Percentiles rank a stretch among this genome's conserved stretches.
phyloP scores from a whole-genome alignment of 805 yeast species.

The Metschnikowia kunwiensis region DNA sequence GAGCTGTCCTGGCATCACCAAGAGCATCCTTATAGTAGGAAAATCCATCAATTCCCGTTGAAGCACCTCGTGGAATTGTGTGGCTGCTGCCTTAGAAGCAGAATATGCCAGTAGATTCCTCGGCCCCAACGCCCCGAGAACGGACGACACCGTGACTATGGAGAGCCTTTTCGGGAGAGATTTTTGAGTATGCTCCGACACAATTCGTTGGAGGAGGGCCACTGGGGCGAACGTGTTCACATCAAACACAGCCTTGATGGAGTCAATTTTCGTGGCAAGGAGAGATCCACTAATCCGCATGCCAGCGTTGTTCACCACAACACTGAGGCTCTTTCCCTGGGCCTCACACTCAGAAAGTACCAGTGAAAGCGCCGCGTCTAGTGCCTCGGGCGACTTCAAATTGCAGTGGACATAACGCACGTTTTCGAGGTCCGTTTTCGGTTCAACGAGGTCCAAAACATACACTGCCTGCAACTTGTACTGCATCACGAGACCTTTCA shows the following conservation, averaged over 20 bases:
- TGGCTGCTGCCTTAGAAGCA: constrained; percentile 47
- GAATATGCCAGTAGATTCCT: constrained; percentile 45
- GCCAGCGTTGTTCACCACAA: constrained; percentile 51
- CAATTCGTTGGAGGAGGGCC: constrained; percentile 22
- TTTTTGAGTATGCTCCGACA: constrained; percentile 21
- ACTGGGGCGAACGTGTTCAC: constrained; percentile 34
- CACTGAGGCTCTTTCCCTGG: constrained; percentile 21
- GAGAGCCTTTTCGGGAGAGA: constrained; percentile 21
- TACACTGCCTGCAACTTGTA: constrained; percentile 21
- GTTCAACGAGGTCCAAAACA: constrained; percentile 30
- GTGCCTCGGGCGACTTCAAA: constrained; percentile 19
- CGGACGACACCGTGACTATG: constrained; percentile 45
- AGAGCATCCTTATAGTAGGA: constrained; percentile 30
- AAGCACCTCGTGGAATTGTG: constrained; percentile 45
- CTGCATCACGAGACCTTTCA: constrained; percentile 20
- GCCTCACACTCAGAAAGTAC: constrained; percentile 9
- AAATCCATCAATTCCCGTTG: constrained; percentile 32
- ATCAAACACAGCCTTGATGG: constrained; percentile 26
- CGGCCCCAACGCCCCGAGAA: constrained; percentile 50
- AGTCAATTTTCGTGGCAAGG: constrained; percentile 20
- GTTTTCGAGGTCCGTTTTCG: constrained; percentile 11
- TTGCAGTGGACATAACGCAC: constrained; percentile 27
- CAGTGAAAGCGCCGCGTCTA: constrained; percentile 15
- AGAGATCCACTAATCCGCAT: constrained; percentile 35
- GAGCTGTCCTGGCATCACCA: constrained; percentile 52